Percentiles rank a stretch among this genome's conserved stretches.
Evolutionary conservation across 495 filamentous ascomycete genomes (phyloP).

Genomic region (Hypoxylon fuscum): DNA sequence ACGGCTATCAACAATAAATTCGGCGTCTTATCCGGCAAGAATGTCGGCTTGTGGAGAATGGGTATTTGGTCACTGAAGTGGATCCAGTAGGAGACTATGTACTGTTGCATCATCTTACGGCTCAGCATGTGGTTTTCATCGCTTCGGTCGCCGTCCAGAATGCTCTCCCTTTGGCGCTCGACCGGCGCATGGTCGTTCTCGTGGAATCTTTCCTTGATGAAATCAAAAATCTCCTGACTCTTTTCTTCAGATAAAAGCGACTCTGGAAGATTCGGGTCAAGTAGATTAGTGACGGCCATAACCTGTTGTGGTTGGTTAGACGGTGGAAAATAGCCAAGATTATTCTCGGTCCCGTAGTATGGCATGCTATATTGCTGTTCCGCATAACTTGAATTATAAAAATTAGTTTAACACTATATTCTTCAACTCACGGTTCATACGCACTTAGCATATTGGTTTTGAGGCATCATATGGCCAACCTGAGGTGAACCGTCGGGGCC

Average conservation of each 20-base stretch:
- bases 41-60: constrained; percentile 93
- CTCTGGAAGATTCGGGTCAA: constrained; percentile 84
- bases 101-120: constrained; percentile 92
- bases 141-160: constrained; percentile 80
- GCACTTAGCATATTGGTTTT: constrained; percentile 58
- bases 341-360: constrained; percentile 55
- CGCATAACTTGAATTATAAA: constrained; percentile 50
- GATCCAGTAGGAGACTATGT: constrained; percentile 92
- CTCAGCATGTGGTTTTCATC: constrained; percentile 81
- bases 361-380: constrained; percentile 60
- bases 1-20: constrained; percentile 90
- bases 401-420: constrained; percentile 35
- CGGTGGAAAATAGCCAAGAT: constrained; percentile 62
- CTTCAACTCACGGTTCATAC: constrained; percentile 17
- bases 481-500: constrained; percentile 52
- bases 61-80: constrained; percentile 96
- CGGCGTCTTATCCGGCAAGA: constrained; percentile 84
- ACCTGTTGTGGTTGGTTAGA: constrained; percentile 69
- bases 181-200: constrained; percentile 80
- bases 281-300: constrained; percentile 89
- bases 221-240: constrained; percentile 80
- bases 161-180: constrained; percentile 76
- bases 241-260: constrained; percentile 88
- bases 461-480: constrained; percentile 56
- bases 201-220: constrained; percentile 84